Evolutionary conservation across 140 eudicot species (phyloP).

Genomic region (Ambrosia hybrid): DNA sequence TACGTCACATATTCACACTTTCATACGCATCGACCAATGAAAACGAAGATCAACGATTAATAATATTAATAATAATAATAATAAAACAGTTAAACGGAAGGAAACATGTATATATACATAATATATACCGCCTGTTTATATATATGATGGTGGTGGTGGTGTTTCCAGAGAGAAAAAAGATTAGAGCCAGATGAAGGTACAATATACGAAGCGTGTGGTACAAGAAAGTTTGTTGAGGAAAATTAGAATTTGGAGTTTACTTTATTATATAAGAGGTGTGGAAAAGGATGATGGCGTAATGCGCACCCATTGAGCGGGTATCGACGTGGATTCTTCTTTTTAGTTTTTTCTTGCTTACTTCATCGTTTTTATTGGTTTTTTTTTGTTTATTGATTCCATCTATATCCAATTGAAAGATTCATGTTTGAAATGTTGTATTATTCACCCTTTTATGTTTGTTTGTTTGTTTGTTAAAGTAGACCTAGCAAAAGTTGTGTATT

Average conservation of each 20-base stretch:
- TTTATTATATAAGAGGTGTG: not conserved
- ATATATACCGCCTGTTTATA: constrained; percentile 25
- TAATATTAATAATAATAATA: not conserved
- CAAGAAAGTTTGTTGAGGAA: not conserved
- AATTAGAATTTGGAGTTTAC: not conserved
- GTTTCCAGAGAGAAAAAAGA: constrained; percentile 9
- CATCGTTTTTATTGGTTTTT: constrained; percentile 45
- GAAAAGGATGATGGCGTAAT: constrained; percentile 43
- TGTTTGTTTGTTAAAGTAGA: not conserved
- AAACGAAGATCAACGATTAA: constrained; percentile 18
- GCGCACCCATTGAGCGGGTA: constrained; percentile 63
- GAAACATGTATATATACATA: constrained; percentile 19
- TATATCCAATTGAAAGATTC: constrained; percentile 41
- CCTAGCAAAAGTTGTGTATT: not conserved
- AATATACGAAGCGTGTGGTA: not conserved
- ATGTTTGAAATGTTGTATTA: constrained; percentile 10
- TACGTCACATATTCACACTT: not conserved
- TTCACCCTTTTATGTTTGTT: constrained; percentile 14
- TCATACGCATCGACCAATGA: constrained; percentile 14
- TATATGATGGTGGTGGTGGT: not conserved
- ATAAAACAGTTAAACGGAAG: constrained; percentile 24
- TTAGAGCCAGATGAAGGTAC: not conserved
- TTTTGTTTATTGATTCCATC: constrained; percentile 20
- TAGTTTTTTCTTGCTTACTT: constrained; percentile 60
- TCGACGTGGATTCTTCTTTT: constrained; percentile 79